A percentile compares a stretch with the other conserved stretches of the same genome.
Evolutionary conservation across 2,329 filamentous ascomycete genomes (phyloP).

Genomic region (Seiridium cupressi): DNA sequence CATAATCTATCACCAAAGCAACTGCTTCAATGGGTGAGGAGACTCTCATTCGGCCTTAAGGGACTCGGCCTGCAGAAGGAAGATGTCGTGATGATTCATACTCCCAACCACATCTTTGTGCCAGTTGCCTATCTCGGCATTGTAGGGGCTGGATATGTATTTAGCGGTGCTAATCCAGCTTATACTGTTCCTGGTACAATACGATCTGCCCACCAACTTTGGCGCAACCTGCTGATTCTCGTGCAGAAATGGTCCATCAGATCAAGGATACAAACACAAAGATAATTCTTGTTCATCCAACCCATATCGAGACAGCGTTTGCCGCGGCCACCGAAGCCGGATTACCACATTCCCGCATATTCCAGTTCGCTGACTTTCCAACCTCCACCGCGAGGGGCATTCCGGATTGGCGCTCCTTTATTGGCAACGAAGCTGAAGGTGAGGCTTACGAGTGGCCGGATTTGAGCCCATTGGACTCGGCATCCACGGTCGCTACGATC

Average conservation of each 20-base stretch:
- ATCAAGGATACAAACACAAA: constrained; percentile 50
- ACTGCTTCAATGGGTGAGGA: constrained; percentile 48
- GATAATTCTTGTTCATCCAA: constrained; percentile 47
- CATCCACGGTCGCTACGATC: constrained; percentile 25
- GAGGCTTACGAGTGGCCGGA: constrained; percentile 38
- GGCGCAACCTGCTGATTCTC: neutral
- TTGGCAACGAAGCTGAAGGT: constrained; percentile 30
- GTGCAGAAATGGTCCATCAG: constrained; percentile 48
- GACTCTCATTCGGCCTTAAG: constrained; percentile 48
- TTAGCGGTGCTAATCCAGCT: constrained; percentile 52
- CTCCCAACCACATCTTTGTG: constrained; percentile 54
- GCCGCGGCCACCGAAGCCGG: constrained; percentile 34
- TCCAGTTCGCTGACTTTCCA: constrained; percentile 44
- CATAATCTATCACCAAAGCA: constrained; percentile 45
- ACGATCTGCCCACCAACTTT: neutral
- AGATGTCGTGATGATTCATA: constrained; percentile 53
- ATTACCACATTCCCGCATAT: constrained; percentile 41
- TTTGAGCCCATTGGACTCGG: constrained; percentile 32
- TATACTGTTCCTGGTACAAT: constrained; percentile 45
- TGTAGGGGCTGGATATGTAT: constrained; percentile 49
- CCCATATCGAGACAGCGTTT: constrained; percentile 39
- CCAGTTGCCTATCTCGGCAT: constrained; percentile 53
- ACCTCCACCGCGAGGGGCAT: constrained; percentile 29
- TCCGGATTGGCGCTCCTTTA: constrained; percentile 39
- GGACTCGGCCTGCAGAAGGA: constrained; percentile 41